Evolutionary conservation across 2,329 filamentous ascomycete genomes (phyloP).

Genomic region (Fusarium sp.): DNA sequence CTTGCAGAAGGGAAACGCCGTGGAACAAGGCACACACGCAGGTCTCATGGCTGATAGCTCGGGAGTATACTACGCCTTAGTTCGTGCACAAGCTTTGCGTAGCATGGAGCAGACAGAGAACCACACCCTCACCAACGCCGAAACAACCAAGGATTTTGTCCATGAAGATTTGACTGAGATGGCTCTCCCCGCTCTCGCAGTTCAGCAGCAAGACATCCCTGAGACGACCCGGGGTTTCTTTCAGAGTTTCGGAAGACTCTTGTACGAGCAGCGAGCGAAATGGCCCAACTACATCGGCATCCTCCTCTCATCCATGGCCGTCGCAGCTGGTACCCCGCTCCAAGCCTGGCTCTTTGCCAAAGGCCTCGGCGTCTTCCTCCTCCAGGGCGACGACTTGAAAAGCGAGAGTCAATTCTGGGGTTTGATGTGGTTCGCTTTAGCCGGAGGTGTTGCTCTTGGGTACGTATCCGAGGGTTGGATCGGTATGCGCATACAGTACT

Average conservation of each 20-base stretch:
- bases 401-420: constrained; percentile 47
- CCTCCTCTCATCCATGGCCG: constrained; percentile 44
- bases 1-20: constrained; percentile 67
- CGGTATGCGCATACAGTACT: constrained; percentile 20
- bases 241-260: constrained; percentile 35
- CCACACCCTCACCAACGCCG: background rate
- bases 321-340: constrained; percentile 46
- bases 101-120: background rate
- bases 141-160: background rate
- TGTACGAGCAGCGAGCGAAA: constrained; percentile 38
- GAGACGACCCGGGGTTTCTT: constrained; percentile 11
- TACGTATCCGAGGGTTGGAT: constrained; percentile 47
- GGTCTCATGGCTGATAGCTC: constrained; percentile 65
- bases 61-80: constrained; percentile 43
- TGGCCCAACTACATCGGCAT: constrained; percentile 47
- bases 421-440: constrained; percentile 51
- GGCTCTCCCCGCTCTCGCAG: fast-evolving
- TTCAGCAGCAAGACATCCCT: background rate
- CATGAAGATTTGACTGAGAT: background rate
- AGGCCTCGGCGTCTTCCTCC: constrained; percentile 45
- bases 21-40: constrained; percentile 73
- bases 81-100: constrained; percentile 42
- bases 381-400: constrained; percentile 47
- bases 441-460: constrained; percentile 46
- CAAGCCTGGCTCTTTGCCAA: constrained; percentile 51